Percentiles rank a stretch among this genome's conserved stretches.
Evolutionary conservation across 306 rosid genomes (phyloP).

Genomic region (Quercus suber): DNA sequence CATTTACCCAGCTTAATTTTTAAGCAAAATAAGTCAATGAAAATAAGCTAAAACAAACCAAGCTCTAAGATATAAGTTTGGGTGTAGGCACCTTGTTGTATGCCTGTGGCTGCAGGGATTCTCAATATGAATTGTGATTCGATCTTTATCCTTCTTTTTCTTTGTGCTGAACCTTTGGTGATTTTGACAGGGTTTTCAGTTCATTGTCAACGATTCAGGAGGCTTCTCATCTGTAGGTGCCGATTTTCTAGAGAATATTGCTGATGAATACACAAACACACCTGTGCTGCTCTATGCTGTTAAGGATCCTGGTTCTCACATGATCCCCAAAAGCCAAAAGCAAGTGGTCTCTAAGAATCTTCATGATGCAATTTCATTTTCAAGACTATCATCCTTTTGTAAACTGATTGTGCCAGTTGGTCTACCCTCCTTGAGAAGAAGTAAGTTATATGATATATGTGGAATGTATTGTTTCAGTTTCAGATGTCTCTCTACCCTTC

Average conservation of each 20-base stretch:
- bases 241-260: conserved; percentile 77
- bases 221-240: conserved; percentile 86
- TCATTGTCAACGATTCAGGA: conserved; percentile 74
- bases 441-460: conserved; percentile 40
- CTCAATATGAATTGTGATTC: not conserved
- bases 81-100: not conserved
- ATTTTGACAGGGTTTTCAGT: conserved; percentile 79
- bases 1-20: too few relatives aligned
- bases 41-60: too few relatives aligned
- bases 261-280: conserved; percentile 68
- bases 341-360: conserved; percentile 59
- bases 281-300: conserved; percentile 72
- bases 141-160: not conserved
- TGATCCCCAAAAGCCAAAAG: conserved; percentile 48
- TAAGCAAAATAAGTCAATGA: too few relatives aligned
- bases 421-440: conserved; percentile 60
- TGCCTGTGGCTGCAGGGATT: not conserved
- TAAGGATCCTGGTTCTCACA: conserved; percentile 42
- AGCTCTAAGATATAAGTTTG: not conserved
- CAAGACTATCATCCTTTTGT: conserved; percentile 70
- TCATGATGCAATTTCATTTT: conserved; percentile 81
- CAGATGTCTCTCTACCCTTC: conserved; percentile 9
- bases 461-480: conserved; percentile 1
- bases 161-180: conserved; percentile 6
- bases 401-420: conserved; percentile 81